These are phyloP conservation scores for Terfezia claveryi DNA, from an alignment of 495 filamentous ascomycete species.

Conservation along the genomic window DNA sequence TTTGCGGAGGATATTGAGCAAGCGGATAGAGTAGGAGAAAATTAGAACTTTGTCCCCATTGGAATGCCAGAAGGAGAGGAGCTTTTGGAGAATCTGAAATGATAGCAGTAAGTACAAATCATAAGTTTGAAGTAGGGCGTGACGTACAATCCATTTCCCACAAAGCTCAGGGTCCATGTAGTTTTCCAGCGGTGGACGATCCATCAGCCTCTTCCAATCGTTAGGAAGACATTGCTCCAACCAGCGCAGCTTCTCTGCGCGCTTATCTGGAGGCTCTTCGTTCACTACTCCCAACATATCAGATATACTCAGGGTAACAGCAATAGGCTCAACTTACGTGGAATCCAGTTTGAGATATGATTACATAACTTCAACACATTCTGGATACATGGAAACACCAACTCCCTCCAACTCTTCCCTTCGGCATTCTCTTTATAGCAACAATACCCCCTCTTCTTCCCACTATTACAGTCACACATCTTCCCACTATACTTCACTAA, in stretches of 20 bases:
- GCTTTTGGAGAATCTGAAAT: slow-evolving; percentile 47
- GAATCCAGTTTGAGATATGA: slow-evolving; percentile 76
- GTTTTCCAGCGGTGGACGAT: slow-evolving; percentile 56
- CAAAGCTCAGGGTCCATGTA: slow-evolving; percentile 83
- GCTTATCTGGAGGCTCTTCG: slow-evolving; percentile 48
- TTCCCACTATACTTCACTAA: slow-evolving; percentile 46
- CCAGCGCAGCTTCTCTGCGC: slow-evolving; percentile 53
- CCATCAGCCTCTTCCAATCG: slow-evolving; percentile 48
- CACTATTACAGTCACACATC: slow-evolving; percentile 44
- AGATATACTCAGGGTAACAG: background rate
- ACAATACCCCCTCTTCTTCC: slow-evolving; percentile 62
- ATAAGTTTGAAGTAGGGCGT: background rate
- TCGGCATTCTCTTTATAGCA: slow-evolving; percentile 39
- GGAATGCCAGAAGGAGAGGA: slow-evolving; percentile 68
- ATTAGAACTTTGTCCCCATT: slow-evolving; percentile 63
- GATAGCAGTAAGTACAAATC: background rate
- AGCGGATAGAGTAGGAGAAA: slow-evolving; percentile 71
- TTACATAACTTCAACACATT: slow-evolving; percentile 74
- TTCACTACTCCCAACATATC: slow-evolving; percentile 12
- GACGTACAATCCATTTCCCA: slow-evolving; percentile 57
- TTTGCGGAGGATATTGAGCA: slow-evolving; percentile 66
- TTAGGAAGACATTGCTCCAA: slow-evolving; percentile 55
- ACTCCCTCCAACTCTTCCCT: slow-evolving; percentile 44
- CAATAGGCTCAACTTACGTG: slow-evolving; percentile 23
- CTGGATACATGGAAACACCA: slow-evolving; percentile 69